Conservation (phyloP, 2,329 filamentous ascomycete genomes). For the Helotiales sp. region DNA sequence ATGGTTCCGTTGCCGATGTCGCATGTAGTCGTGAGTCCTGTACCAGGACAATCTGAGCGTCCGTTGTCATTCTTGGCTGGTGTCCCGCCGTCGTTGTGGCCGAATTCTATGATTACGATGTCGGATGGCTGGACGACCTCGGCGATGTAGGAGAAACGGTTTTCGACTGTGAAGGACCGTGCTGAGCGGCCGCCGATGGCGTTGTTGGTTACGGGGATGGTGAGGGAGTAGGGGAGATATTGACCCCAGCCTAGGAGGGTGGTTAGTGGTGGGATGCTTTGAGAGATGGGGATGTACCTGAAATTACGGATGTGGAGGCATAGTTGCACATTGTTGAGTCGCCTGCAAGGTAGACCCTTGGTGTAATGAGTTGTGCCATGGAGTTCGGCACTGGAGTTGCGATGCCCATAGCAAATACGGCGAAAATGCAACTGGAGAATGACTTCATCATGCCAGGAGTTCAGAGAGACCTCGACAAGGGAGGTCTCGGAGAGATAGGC, state of each 20-base stretch:
- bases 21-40: not conserved
- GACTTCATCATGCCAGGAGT: too few relatives aligned
- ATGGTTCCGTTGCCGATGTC: not conserved
- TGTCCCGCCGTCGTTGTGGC: constrained; percentile 68
- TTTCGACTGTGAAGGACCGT: constrained; percentile 65
- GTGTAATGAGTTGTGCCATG: too few relatives aligned
- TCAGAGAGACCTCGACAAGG: too few relatives aligned
- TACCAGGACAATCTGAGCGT: constrained; percentile 54
- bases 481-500: too few relatives aligned
- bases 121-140: constrained; percentile 36
- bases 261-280: too few relatives aligned
- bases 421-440: too few relatives aligned
- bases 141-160: constrained; percentile 60
- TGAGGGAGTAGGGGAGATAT: constrained; percentile 54
- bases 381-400: too few relatives aligned
- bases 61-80: constrained; percentile 55
- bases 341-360: too few relatives aligned
- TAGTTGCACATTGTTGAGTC: too few relatives aligned
- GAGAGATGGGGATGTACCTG: too few relatives aligned
- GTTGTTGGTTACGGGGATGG: constrained; percentile 57
- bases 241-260: constrained; percentile 69
- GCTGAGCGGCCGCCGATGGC: constrained; percentile 67
- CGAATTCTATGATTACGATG: constrained; percentile 59
- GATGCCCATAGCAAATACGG: too few relatives aligned
- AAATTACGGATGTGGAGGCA: too few relatives aligned